These are phyloP conservation scores for Aspergillus alliaceus DNA, from an alignment of 2,329 filamentous ascomycete species.

Conservation along the genomic window DNA sequence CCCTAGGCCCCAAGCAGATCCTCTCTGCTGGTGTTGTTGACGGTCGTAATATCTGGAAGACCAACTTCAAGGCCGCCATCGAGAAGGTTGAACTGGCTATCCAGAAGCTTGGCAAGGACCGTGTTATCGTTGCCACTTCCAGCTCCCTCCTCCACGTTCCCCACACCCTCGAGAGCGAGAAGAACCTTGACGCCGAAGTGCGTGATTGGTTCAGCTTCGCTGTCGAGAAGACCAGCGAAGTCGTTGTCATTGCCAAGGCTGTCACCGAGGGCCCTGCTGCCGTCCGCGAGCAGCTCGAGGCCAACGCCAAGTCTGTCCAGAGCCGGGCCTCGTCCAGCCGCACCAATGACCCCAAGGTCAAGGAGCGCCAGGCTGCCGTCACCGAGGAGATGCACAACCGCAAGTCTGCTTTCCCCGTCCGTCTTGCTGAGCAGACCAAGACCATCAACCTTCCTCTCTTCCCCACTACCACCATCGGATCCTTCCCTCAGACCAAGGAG, in stretches of 20 bases:
- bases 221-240: conserved; percentile 86
- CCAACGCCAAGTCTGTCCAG: conserved; percentile 92
- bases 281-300: conserved; percentile 86
- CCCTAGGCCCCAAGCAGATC: conserved; percentile 83
- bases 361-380: conserved; percentile 91
- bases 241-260: conserved; percentile 93
- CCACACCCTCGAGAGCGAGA: conserved; percentile 97
- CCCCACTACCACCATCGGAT: conserved; percentile 98
- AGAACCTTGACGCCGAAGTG: conserved; percentile 93
- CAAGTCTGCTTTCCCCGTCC: conserved; percentile 80
- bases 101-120: conserved; percentile 95
- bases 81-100: conserved; percentile 85
- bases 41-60: conserved; percentile 99
- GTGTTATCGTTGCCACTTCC: conserved; percentile 94
- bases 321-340: conserved; percentile 87
- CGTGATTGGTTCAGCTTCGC: conserved; percentile 99
- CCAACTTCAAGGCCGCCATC: conserved; percentile 94
- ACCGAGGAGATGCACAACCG: conserved; percentile 84
- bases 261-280: conserved; percentile 88
- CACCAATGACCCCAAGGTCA: conserved; percentile 96
- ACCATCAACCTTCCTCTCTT: conserved; percentile 93
- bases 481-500: conserved; percentile 99
- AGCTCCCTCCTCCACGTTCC: conserved; percentile 98
- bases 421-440: conserved; percentile 86
- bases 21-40: conserved; percentile 97